A percentile compares a stretch with the other conserved stretches of the same genome.
Conservation (phyloP, 257 asterid genomes). For the Rehmannia glutinosa region DNA sequence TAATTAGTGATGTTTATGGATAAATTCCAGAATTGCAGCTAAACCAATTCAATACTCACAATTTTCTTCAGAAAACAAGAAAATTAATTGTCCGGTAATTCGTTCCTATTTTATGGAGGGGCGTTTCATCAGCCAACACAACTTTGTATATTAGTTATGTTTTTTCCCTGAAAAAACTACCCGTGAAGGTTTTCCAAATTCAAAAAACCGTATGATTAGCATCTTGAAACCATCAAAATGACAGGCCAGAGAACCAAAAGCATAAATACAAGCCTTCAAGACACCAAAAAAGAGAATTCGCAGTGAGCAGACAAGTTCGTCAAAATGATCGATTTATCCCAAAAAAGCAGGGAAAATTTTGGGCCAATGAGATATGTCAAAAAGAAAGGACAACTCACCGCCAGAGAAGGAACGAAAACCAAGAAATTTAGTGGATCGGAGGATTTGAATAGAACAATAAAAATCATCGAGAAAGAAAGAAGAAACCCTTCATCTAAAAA, state of each 20-base stretch:
- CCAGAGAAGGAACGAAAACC: constrained; percentile 3
- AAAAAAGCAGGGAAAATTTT: background rate
- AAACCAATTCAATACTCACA: background rate
- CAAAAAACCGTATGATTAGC: background rate
- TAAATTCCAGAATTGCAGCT: constrained; percentile 3
- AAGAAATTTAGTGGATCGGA: constrained; percentile 33
- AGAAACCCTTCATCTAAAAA: background rate
- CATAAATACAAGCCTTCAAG: background rate
- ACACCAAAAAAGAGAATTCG: background rate
- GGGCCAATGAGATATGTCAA: background rate
- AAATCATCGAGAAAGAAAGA: background rate
- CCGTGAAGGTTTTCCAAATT: background rate
- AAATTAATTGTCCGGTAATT: background rate
- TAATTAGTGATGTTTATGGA: background rate
- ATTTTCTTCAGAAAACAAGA: background rate
- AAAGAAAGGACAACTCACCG: constrained; percentile 45
- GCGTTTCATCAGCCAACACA: no score
- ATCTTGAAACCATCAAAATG: background rate
- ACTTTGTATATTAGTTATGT: background rate
- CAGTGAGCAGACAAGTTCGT: background rate
- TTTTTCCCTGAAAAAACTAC: background rate
- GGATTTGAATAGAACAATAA: background rate
- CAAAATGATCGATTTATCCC: background rate
- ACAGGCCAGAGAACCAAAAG: background rate
- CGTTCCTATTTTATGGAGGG: no score